Percentiles rank a stretch among this genome's conserved stretches.
Conservation (phyloP, 108 stramenopile genomes). For the Nannochloropsis salina region DNA sequence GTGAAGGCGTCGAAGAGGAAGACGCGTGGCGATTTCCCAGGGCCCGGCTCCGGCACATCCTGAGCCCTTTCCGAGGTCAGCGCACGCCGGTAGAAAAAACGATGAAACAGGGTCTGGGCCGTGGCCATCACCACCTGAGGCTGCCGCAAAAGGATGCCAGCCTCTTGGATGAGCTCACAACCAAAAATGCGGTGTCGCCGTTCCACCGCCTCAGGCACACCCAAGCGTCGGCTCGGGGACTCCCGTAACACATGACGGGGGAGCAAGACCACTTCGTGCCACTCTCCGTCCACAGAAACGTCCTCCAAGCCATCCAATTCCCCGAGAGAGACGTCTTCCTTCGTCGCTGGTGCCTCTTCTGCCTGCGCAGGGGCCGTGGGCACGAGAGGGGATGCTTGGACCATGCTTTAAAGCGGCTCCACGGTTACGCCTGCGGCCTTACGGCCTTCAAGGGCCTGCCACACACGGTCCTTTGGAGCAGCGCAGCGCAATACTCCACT, state of each 20-base stretch:
- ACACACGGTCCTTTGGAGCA: too few species aligned
- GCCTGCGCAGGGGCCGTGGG: too few species aligned
- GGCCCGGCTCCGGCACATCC: neutral
- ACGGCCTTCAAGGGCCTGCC: too few species aligned
- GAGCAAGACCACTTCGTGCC: slow-evolving; percentile 42
- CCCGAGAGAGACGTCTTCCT: too few species aligned
- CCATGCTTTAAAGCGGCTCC: too few species aligned
- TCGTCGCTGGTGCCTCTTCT: too few species aligned
- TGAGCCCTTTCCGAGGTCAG: slow-evolving; percentile 27
- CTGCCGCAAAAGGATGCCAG: slow-evolving; percentile 44
- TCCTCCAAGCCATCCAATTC: too few species aligned
- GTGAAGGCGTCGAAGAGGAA: slow-evolving; percentile 49
- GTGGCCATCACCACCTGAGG: slow-evolving; percentile 56
- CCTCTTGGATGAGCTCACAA: slow-evolving; percentile 53
- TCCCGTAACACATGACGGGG: slow-evolving; percentile 35
- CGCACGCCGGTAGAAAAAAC: slow-evolving; percentile 49
- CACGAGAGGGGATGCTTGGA: too few species aligned
- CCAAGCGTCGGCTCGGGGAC: slow-evolving; percentile 29
- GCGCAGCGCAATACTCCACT: too few species aligned
- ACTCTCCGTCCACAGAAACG: slow-evolving; percentile 28
- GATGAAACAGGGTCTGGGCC: slow-evolving; percentile 48
- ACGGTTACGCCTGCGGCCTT: too few species aligned
- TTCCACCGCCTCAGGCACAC: slow-evolving; percentile 48
- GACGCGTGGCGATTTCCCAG: neutral
- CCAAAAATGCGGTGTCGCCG: slow-evolving; percentile 46